Percentiles rank a stretch among this genome's conserved stretches.
Conservation (phyloP, 495 filamentous ascomycete species). For the Daldinia loculata region DNA sequence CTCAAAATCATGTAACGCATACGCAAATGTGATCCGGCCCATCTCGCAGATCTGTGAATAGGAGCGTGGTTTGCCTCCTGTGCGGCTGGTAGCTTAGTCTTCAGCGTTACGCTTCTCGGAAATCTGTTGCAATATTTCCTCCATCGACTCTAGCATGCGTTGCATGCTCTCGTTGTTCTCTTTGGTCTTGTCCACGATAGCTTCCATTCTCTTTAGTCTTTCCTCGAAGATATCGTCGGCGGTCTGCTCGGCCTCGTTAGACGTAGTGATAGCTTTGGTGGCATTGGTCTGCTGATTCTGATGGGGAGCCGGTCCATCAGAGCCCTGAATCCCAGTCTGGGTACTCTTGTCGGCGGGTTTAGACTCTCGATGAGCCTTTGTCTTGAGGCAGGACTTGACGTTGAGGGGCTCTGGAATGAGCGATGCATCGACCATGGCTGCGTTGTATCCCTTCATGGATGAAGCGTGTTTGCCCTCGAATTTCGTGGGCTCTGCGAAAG, state of each 20-base stretch:
- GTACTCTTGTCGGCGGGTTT: no score
- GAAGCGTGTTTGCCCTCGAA: not conserved
- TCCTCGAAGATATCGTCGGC: not conserved
- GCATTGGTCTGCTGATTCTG: not conserved
- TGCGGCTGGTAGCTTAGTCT: not conserved
- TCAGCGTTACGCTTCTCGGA: not conserved
- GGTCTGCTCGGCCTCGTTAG: not conserved
- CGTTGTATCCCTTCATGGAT: not conserved
- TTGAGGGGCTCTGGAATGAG: not conserved
- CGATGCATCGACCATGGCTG: not conserved
- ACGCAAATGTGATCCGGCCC: not conserved
- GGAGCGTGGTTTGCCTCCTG: not conserved
- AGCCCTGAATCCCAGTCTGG: not conserved
- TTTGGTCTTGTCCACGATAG: not conserved
- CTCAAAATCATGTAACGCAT: not conserved
- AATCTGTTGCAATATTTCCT: not conserved
- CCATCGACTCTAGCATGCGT: not conserved
- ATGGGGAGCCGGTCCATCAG: not conserved
- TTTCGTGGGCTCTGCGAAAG: not conserved
- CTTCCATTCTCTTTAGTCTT: not conserved
- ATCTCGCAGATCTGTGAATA: not conserved
- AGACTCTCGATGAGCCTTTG: not conserved
- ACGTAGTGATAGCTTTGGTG: not conserved
- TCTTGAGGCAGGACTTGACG: not conserved
- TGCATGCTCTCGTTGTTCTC: not conserved